Base-by-base conservation (phyloP, 1,284 basidiomycete species). In the Malassezia yamatoensis region DNA sequence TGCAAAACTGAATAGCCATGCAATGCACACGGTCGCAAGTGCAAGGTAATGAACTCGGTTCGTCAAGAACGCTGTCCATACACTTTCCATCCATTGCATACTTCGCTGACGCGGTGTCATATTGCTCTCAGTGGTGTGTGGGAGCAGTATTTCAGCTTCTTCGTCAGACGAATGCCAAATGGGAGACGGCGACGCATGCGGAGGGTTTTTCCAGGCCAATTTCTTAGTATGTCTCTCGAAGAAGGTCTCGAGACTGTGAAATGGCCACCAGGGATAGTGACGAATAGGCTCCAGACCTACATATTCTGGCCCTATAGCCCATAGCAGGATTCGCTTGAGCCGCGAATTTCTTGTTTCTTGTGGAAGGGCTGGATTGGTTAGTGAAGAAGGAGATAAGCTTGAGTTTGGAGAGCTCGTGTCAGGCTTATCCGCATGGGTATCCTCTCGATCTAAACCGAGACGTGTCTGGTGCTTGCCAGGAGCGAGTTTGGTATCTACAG, bases 181-280 rank as follows among this genome's bases (percentile, higher is more conserved):
- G 3, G 40, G 34, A 24, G 39, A 35, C 8, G 21, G 5, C 7
- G 39, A 12, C 12, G 38, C 38, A 5, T 32, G 43, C n/a, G 48
- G 41, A 5, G 55, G 51, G 12, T 18, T 2, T 6, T n/a, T 15
- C 55, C 50, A 51, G 29, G 55, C 50, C 5, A 57, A 13, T 2
- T 21, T 38, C 2, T 32, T 40, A 6, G 55, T 55, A 3, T 20
- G 15, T 3, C 18, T 35, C n/a, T 21, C 24, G 67, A 69, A 71
- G 4, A 37, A 21, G 2, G 37, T 40, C 48, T 73, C 70, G 10
- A 70, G n/a, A 1, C 42, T 29, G 1, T 34, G 58, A 8, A 70
- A 44, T 2, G 70, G 69, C 70, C 69, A 73, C 70, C 70, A 73
- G 0, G 52, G 54, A 35, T 63, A 69, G 24, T 70, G 68, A n/a